Conservation (phyloP, 352 stramenopile genomes). For the Phytopythium vexans region DNA sequence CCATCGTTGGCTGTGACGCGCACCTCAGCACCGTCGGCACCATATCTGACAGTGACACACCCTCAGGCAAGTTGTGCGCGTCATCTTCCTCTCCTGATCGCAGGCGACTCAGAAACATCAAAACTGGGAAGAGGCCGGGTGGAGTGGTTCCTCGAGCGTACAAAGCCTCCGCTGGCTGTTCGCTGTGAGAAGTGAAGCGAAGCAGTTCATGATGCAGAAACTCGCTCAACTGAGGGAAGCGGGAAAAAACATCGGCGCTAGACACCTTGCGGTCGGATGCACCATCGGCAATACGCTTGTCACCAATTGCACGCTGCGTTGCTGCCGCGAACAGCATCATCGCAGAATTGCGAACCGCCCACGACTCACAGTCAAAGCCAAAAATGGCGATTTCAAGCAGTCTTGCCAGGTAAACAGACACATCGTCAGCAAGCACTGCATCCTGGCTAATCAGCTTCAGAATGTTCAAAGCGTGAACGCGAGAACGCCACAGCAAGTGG, state of each 20-base stretch:
- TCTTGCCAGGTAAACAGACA: conserved; percentile 77
- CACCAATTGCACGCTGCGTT: conserved; percentile 73
- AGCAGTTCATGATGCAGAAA: conserved; percentile 60
- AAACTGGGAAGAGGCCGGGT: conserved; percentile 65
- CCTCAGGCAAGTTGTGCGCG: conserved; percentile 15
- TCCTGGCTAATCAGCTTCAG: conserved; percentile 90
- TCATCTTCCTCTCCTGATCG: conserved; percentile 56
- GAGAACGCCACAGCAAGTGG: conserved; percentile 66
- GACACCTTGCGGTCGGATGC: conserved; percentile 57
- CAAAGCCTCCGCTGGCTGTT: background rate
- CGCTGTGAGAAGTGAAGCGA: conserved; percentile 18
- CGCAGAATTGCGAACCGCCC: conserved; percentile 87
- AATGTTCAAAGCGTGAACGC: conserved; percentile 88
- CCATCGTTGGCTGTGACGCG: conserved; percentile 63
- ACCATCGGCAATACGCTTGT: conserved; percentile 82
- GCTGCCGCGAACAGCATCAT: conserved; percentile 91
- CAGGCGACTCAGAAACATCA: conserved; percentile 80
- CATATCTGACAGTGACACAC: conserved; percentile 28
- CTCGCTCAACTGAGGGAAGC: conserved; percentile 61
- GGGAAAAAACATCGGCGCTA: conserved; percentile 73
- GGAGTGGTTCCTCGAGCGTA: conserved; percentile 26
- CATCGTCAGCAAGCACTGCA: conserved; percentile 80
- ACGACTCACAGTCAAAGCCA: conserved; percentile 82
- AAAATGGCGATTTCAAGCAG: conserved; percentile 83
- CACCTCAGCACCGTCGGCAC: conserved; percentile 68